Conservation (phyloP, 441 rosid species). For the Capsella rubella region DNA sequence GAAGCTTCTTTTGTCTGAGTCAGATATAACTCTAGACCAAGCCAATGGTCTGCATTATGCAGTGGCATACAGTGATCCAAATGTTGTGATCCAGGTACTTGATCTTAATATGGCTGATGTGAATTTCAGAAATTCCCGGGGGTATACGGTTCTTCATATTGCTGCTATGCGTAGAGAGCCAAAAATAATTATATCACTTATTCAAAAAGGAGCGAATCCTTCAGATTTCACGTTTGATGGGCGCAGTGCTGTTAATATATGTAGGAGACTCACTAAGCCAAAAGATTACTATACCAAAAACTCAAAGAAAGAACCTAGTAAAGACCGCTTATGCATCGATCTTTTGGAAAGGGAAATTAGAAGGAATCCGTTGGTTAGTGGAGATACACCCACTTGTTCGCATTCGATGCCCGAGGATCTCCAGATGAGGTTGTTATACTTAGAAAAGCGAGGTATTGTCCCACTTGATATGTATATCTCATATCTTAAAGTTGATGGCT, state of each 20-base stretch:
- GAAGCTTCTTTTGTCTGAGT: constrained; percentile 78
- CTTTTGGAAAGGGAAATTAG: constrained; percentile 79
- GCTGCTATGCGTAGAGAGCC: constrained; percentile 91
- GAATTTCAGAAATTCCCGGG: constrained; percentile 73
- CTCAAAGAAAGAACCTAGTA: constrained; percentile 77
- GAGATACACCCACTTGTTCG: constrained; percentile 49
- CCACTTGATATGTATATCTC: neutral
- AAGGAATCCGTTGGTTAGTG: constrained; percentile 62
- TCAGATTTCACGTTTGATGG: constrained; percentile 74
- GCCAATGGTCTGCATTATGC: constrained; percentile 89
- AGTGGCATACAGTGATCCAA: constrained; percentile 87
- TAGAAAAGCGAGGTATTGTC: constrained; percentile 81
- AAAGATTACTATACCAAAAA: constrained; percentile 78
- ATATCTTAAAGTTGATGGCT: constrained; percentile 12
- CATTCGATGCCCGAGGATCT: constrained; percentile 65
- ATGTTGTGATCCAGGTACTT: constrained; percentile 80
- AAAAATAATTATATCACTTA: constrained; percentile 61
- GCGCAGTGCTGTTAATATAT: constrained; percentile 78
- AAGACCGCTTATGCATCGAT: constrained; percentile 79
- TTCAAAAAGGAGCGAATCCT: constrained; percentile 75
- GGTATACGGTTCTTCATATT: constrained; percentile 83
- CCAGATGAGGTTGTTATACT: constrained; percentile 79
- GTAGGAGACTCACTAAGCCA: constrained; percentile 79
- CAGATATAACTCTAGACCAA: constrained; percentile 68
- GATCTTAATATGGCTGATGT: constrained; percentile 71